Conservation (phyloP, 192 early-diverging fungal genomes). For the Piromyces sp. region DNA sequence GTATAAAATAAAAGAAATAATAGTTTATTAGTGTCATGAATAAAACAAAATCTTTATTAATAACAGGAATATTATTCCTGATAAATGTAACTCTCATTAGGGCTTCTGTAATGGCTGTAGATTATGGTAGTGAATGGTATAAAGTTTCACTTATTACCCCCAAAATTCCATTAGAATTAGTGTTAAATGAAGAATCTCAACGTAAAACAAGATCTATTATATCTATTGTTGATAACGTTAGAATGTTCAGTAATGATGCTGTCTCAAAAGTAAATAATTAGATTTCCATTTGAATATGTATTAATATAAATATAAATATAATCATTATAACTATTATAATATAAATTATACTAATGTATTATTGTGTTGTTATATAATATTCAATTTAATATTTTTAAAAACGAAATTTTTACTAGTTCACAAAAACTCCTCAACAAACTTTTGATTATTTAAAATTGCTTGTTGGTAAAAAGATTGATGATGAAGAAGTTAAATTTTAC, state of each 20-base stretch:
- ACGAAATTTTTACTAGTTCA: too few relatives aligned
- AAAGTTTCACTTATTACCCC: slow-evolving; percentile 85
- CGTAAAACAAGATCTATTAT: slow-evolving; percentile 79
- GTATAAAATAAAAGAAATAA: too few relatives aligned
- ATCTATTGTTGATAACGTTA: slow-evolving; percentile 44
- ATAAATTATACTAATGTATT: too few relatives aligned
- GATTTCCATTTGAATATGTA: too few relatives aligned
- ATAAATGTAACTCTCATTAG: not conserved
- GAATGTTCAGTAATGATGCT: slow-evolving; percentile 78
- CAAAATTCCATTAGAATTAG: slow-evolving; percentile 76
- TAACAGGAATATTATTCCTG: too few relatives aligned
- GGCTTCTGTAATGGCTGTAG: slow-evolving; percentile 84
- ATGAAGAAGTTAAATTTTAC: not conserved
- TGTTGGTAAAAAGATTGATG: slow-evolving; percentile 45
- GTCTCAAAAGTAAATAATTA: slow-evolving; percentile 55
- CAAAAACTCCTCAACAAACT: slow-evolving; percentile 50
- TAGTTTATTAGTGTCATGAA: too few relatives aligned
- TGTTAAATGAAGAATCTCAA: slow-evolving; percentile 89
- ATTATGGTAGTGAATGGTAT: slow-evolving; percentile 95
- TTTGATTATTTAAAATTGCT: slow-evolving; percentile 34
- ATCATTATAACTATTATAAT: too few relatives aligned
- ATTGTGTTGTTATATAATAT: too few relatives aligned
- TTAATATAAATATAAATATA: too few relatives aligned
- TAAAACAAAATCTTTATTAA: too few relatives aligned
- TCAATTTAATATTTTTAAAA: slow-evolving; percentile 21